Percentiles rank a stretch among this genome's conserved stretches.
These are phyloP conservation scores for Diplodia sapinea DNA, from an alignment of 2,329 filamentous ascomycete genomes.

Conservation along the genomic window DNA sequence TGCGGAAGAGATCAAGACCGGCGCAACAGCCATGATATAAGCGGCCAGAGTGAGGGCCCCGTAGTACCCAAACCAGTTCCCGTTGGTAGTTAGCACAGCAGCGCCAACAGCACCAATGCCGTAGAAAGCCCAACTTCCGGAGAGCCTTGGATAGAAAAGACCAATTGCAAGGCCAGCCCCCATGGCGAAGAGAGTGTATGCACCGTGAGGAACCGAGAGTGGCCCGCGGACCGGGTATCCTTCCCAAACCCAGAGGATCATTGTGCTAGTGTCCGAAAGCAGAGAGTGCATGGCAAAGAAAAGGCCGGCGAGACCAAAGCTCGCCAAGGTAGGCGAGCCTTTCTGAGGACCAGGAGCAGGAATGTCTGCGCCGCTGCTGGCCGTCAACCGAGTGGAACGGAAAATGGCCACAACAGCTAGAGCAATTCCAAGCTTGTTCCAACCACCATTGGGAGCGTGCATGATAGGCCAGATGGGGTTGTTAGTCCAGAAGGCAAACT, in stretches of 20 bases:
- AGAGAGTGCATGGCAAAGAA: slow-evolving; percentile 91
- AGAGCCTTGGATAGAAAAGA: slow-evolving; percentile 72
- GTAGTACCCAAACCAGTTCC: slow-evolving; percentile 88
- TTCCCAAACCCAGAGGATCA: slow-evolving; percentile 99
- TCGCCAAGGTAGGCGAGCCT: slow-evolving; percentile 73
- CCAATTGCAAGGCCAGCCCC: slow-evolving; percentile 77
- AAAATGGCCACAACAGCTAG: slow-evolving; percentile 78
- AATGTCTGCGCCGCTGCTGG: slow-evolving; percentile 53
- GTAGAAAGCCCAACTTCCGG: slow-evolving; percentile 79
- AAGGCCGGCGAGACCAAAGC: slow-evolving; percentile 79
- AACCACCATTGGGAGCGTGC: slow-evolving; percentile 86
- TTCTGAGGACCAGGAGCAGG: slow-evolving; percentile 62
- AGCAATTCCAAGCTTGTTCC: slow-evolving; percentile 82
- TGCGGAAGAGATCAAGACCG: slow-evolving; percentile 76
- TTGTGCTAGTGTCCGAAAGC: slow-evolving; percentile 95
- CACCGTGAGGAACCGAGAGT: slow-evolving; percentile 86
- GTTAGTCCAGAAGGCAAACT: slow-evolving; percentile 92
- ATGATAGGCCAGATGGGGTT: slow-evolving; percentile 97
- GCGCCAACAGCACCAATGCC: slow-evolving; percentile 80
- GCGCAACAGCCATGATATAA: slow-evolving; percentile 81
- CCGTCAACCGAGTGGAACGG: slow-evolving; percentile 72
- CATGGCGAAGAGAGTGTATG: slow-evolving; percentile 86
- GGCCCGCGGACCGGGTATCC: slow-evolving; percentile 91
- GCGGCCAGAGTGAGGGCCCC: slow-evolving; percentile 76
- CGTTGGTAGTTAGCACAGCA: slow-evolving; percentile 74